Evolutionary conservation across 129 eudicot genomes (phyloP).

Genomic region (Escallonia herrerae): DNA sequence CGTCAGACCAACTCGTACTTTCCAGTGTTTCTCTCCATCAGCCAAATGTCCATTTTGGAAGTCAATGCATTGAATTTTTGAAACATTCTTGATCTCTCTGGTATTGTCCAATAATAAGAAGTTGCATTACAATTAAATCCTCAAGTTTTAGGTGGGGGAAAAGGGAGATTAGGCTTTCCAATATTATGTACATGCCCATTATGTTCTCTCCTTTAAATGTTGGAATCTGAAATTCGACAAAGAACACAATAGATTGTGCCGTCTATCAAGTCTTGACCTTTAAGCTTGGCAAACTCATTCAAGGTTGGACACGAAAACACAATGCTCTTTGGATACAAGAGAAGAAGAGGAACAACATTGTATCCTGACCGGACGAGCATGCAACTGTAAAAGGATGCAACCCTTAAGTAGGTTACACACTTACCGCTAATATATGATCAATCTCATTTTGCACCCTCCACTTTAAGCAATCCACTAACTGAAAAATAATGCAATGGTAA

Average conservation of each 20-base stretch:
- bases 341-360: too few species aligned
- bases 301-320: background rate
- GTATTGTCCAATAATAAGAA: background rate
- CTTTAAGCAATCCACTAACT: slow-evolving; percentile 59
- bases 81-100: too few species aligned
- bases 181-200: background rate
- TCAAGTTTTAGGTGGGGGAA: background rate
- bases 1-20: too few species aligned
- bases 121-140: background rate
- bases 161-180: background rate
- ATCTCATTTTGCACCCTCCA: slow-evolving; percentile 69
- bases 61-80: background rate
- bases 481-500: slow-evolving; percentile 27
- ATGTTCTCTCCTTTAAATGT: background rate
- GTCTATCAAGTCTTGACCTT: too few species aligned
- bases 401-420: slow-evolving; percentile 12
- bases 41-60: background rate
- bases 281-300: too few species aligned
- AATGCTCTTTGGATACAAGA: background rate
- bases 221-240: background rate
- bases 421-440: slow-evolving; percentile 61
- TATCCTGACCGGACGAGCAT: too few species aligned
- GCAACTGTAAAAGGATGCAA: background rate
- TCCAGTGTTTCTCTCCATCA: too few species aligned
- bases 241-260: background rate